These are phyloP conservation scores for Nematodospora anomalae DNA, from an alignment of 1,139 yeast genomes.

Conservation along the genomic window DNA sequence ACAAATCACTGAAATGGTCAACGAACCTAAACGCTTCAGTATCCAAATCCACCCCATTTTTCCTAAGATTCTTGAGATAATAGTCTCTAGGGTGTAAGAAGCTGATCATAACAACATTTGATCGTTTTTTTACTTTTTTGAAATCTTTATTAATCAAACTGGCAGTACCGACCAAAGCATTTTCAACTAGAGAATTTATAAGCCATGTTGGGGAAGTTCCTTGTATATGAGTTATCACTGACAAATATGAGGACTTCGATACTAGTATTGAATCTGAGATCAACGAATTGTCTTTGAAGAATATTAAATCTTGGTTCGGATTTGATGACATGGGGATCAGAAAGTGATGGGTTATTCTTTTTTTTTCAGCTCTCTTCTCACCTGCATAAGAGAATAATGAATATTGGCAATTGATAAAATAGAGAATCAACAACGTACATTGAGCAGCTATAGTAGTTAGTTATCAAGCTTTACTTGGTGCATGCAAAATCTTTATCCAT, in stretches of 20 bases:
- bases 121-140: slow-evolving; percentile 19
- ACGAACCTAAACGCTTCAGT: slow-evolving; percentile 37
- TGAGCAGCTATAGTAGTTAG: no score
- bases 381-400: no score
- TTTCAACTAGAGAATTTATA: slow-evolving; percentile 47
- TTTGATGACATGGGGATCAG: slow-evolving; percentile 15
- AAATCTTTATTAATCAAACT: slow-evolving; percentile 37
- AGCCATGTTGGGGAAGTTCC: slow-evolving; percentile 75
- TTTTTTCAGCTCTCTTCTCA: background rate
- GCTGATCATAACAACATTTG: slow-evolving; percentile 43
- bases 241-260: slow-evolving; percentile 27
- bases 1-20: slow-evolving; percentile 46
- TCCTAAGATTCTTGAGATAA: slow-evolving; percentile 41
- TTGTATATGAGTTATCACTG: slow-evolving; percentile 54
- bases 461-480: no score
- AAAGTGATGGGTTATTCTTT: background rate
- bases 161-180: slow-evolving; percentile 43
- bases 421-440: no score
- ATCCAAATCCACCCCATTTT: slow-evolving; percentile 42
- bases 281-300: slow-evolving; percentile 56
- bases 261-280: slow-evolving; percentile 29
- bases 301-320: slow-evolving; percentile 59
- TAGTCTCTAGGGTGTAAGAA: slow-evolving; percentile 40
- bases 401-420: no score
- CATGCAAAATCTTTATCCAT: no score